Base-by-base conservation (phyloP, 2,329 filamentous ascomycete genomes). In the Didymella exigua region DNA sequence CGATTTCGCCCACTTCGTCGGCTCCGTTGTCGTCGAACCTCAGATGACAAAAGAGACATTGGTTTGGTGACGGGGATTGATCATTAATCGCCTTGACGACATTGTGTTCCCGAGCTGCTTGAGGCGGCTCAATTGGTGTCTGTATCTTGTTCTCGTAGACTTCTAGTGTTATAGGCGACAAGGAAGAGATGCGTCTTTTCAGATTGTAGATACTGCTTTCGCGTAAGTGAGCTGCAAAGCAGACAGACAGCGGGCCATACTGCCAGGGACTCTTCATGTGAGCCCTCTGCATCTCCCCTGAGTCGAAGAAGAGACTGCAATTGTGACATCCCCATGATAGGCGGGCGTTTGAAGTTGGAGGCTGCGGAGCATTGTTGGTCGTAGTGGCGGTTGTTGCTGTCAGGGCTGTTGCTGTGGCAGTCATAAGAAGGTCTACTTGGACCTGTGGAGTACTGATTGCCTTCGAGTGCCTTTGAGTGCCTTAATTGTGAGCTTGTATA, bases 221-320 rank as follows among this genome's bases (percentile, higher is more conserved):
- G 16, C 24, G 24, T 53, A n/a, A 53, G 37, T 18, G n/a, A 23
- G 14, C 21, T 13, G 13, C 6, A 11, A 19, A 16, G 0, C 10
- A 5, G 9, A 4, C 4, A 5, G 3, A 29, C 21, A 6, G 2
- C 30, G 4, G 13, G n/a, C 42, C 50, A 11, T 53, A 48, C 50
- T 53, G 50, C 50, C 50, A 53, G 6, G 36, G 10, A 19, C 9
- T 37, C 30, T 53, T 53, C 50, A 47, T 47, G 37, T 53, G 50
- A 1, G 34, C 29, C 26, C 50, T 42, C 10, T 53, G 50, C 10
- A 26, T 24, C 5, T 42, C 27, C 10, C 43, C 37, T 14, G 16
- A 36, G 24, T 16, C n/a, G 16, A 53, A 53, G 1, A 16, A 36
- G 10, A 53, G 36, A 11, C 18, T 10, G 10, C 50, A 53, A 30